Conservation (phyloP, 208 protist species). For the Leishmania tarentolae region DNA sequence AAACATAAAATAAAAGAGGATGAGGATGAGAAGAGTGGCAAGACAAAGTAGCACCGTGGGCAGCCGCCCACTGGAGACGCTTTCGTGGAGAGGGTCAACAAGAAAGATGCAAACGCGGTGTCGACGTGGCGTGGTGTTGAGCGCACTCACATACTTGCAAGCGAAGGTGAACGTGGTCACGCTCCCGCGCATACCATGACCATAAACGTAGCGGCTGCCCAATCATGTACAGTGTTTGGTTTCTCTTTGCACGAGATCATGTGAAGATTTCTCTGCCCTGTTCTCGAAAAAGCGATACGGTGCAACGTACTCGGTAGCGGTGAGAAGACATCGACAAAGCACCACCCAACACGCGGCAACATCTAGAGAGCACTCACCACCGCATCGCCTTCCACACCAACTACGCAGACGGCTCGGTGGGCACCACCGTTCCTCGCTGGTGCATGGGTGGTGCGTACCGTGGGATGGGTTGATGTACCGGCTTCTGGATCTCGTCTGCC, state of each 20-base stretch:
- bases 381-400: neutral
- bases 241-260: neutral
- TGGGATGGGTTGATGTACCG: conserved; percentile 68
- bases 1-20: neutral
- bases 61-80: neutral
- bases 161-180: neutral
- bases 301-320: neutral
- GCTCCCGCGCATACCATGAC: neutral
- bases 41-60: neutral
- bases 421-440: conserved; percentile 31
- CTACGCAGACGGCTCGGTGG: neutral
- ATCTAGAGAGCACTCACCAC: neutral
- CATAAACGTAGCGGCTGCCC: neutral
- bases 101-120: neutral
- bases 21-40: neutral
- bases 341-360: neutral
- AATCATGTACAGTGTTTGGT: neutral
- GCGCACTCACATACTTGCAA: neutral
- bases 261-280: neutral
- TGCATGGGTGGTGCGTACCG: conserved; percentile 87
- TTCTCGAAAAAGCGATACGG: neutral
- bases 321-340: neutral
- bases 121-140: neutral
- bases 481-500: conserved; percentile 65
- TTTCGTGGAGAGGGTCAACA: neutral